Evolutionary conservation across 2,329 filamentous ascomycete species (phyloP), one percentile per base, ranked within the genome.

Genomic region (Monosporascus sp.): DNA sequence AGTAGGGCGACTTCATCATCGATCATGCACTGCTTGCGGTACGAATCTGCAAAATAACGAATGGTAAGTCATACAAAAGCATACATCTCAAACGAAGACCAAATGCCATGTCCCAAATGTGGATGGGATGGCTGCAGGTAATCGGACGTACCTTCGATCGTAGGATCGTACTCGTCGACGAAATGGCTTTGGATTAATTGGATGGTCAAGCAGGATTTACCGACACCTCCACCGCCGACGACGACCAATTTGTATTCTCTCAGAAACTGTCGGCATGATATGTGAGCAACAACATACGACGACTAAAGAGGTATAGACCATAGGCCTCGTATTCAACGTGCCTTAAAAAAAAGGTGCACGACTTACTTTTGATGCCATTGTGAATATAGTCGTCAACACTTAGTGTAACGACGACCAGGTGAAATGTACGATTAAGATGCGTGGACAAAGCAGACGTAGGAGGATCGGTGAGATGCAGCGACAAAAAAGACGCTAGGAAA

Each of bases 11-110:
- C 91, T 76, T 99, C 94, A 65, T 97, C 94, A 71, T 99, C 94
- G 72, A 99, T 96, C 65, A 96, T 87, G 73, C 94, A 97, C 82
- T 97, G 94, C 87, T 99, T 99, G 79, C 94, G 91, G 81, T 99
- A 99, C 59, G 94, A 97, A 72, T 99, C 94, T 99, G 54, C 19
- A 6, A 40, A 38, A 72, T 50, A 52, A 31, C 49, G 26, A 31
- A 27, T 6, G 20, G 35, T 20, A 61, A 47, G 61, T 69, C 52
- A 66, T 52, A 40, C 47, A 14, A 35, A 35, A 11, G 4, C 31
- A 14, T 35, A 14, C 11, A 35, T 14, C 31, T 14, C 31, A 35
- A 35, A 26, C 16, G 1, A 26, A 46, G 17, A 19, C 1, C 17
- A 19, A 9, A 20, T 41, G 38, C 38, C 17, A 35, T 35, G 31